These are phyloP conservation scores for Zangia roseola DNA, from an alignment of 768 basidiomycete species.

Conservation along the genomic window DNA sequence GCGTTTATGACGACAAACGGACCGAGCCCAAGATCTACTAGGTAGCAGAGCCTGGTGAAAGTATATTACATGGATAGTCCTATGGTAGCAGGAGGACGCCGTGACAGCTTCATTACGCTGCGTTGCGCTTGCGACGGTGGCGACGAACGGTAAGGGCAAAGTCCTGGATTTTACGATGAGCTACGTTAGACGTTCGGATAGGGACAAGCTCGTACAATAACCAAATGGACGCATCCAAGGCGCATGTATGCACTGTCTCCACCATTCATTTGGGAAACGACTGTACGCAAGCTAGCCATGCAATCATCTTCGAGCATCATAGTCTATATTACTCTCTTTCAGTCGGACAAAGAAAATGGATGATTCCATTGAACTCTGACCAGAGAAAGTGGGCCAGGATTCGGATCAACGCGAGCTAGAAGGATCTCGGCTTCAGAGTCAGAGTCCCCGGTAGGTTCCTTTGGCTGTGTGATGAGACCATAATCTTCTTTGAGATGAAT, in stretches of 20 bases:
- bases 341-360: slow-evolving; percentile 1
- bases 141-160: slow-evolving; percentile 20
- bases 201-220: slow-evolving; percentile 15
- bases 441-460: slow-evolving; percentile 15
- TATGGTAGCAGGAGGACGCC: neutral
- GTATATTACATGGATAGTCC: neutral
- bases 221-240: slow-evolving; percentile 18
- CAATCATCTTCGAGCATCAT: slow-evolving; percentile 19
- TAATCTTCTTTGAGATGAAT: neutral
- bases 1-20: slow-evolving; percentile 5
- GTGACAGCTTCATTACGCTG: neutral
- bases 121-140: slow-evolving; percentile 3
- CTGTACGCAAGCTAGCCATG: slow-evolving; percentile 15
- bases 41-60: neutral
- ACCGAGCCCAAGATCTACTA: slow-evolving; percentile 6
- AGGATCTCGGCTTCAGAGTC: slow-evolving; percentile 6
- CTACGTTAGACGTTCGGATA: neutral
- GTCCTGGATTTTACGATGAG: slow-evolving; percentile 18
- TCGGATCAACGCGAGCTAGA: neutral
- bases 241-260: slow-evolving; percentile 7
- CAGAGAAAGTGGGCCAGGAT: slow-evolving; percentile 10
- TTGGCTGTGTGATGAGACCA: slow-evolving; percentile 5
- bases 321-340: slow-evolving; percentile 9
- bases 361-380: slow-evolving; percentile 5
- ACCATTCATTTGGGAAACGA: slow-evolving; percentile 21